phyloP scores from a whole-genome alignment of 768 basidiomycete genomes.

The Podaxis sp. region DNA sequence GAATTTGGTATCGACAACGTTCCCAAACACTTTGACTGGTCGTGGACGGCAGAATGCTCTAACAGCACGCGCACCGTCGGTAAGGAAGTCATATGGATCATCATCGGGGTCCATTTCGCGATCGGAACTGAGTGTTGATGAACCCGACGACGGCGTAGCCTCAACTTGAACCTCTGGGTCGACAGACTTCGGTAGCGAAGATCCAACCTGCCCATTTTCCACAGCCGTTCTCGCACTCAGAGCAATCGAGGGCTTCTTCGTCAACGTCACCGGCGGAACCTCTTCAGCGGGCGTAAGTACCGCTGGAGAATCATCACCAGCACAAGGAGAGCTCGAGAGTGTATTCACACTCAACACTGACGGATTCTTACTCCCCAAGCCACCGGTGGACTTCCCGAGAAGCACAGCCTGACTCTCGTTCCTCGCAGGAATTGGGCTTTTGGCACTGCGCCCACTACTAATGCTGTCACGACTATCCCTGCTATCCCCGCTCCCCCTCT shows the following conservation, averaged over 20 bases:
- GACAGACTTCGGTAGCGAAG: background rate
- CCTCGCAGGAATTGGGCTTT: background rate
- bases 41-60: constrained; percentile 85
- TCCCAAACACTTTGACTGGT: constrained; percentile 74
- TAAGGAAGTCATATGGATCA: constrained; percentile 70
- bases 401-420: constrained; percentile 37
- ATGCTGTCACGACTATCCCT: background rate
- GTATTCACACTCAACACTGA: constrained; percentile 9
- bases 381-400: constrained; percentile 24
- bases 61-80: constrained; percentile 82
- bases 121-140: background rate
- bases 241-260: constrained; percentile 7
- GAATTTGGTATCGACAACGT: constrained; percentile 64
- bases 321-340: background rate
- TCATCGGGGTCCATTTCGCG: constrained; percentile 28
- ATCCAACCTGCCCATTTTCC: background rate
- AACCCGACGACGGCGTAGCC: background rate
- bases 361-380: background rate
- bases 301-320: background rate
- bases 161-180: background rate
- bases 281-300: background rate
- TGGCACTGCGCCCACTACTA: background rate
- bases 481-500: constrained; percentile 13
- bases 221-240: background rate
- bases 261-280: background rate